These are phyloP conservation scores for Arabidopsis arenosa DNA, from an alignment of 345 rosid genomes.

Conservation along the genomic window DNA sequence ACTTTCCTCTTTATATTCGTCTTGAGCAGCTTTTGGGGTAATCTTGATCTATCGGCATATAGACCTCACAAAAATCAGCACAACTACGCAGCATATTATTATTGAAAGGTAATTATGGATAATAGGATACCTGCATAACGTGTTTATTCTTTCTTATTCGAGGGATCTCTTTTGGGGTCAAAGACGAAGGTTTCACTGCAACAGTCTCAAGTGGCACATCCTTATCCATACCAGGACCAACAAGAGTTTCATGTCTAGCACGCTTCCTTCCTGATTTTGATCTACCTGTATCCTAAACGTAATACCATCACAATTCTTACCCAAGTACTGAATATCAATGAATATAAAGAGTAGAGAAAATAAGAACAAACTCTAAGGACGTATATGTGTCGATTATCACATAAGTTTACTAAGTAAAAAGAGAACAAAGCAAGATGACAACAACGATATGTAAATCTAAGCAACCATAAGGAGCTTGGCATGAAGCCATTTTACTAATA, in stretches of 20 bases:
- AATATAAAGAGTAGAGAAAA: not conserved
- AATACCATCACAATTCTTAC: conserved; percentile 25
- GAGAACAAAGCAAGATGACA: not conserved
- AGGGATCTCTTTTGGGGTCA: conserved; percentile 90
- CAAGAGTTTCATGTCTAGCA: conserved; percentile 62
- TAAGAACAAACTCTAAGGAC: not conserved
- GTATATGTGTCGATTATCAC: not conserved
- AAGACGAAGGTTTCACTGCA: conserved; percentile 80
- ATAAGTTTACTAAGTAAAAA: conserved; percentile 3
- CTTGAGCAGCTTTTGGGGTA: conserved; percentile 60
- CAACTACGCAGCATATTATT: not conserved
- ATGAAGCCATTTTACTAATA: conserved; percentile 16
- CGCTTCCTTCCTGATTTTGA: conserved; percentile 65
- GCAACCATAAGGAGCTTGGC: conserved; percentile 15
- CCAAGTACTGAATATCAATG: conserved; percentile 10
- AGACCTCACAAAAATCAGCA: conserved; percentile 24
- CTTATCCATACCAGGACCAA: conserved; percentile 85
- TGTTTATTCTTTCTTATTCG: conserved; percentile 80
- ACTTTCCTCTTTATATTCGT: conserved; percentile 56
- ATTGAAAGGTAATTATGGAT: conserved; percentile 15
- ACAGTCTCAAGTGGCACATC: conserved; percentile 78
- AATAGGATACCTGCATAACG: conserved; percentile 66
- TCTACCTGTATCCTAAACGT: conserved; percentile 52
- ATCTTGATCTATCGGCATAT: conserved; percentile 69
- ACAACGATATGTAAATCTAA: not conserved